These are phyloP conservation scores for Talaromyces piceae DNA, from an alignment of 2,329 filamentous ascomycete species.

Conservation along the genomic window DNA sequence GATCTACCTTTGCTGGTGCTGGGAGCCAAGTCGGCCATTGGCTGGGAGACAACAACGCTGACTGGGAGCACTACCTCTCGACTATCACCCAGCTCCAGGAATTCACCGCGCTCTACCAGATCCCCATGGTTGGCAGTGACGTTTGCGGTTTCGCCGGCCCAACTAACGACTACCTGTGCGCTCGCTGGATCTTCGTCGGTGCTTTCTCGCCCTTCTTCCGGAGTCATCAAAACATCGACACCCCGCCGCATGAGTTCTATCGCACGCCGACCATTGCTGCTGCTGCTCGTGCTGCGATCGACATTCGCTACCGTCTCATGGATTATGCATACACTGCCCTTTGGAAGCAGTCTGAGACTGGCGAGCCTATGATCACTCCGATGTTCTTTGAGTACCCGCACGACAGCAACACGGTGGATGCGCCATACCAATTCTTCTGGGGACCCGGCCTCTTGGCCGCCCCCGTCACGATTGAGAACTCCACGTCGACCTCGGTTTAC, in stretches of 20 bases:
- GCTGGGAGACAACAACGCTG: conserved; percentile 53
- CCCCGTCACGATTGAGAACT: conserved; percentile 47
- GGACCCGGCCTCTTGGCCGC: conserved; percentile 50
- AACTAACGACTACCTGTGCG: conserved; percentile 61
- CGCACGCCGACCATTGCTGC: conserved; percentile 56
- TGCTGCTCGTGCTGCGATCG: conserved; percentile 61
- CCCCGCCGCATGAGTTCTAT: conserved; percentile 65
- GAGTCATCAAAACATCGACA: conserved; percentile 56
- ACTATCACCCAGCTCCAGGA: conserved; percentile 53
- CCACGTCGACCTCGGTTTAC: conserved; percentile 48
- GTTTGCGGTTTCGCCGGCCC: conserved; percentile 68
- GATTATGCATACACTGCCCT: conserved; percentile 74
- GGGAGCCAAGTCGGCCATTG: conserved; percentile 54
- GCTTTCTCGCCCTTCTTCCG: conserved; percentile 71
- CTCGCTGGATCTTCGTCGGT: conserved; percentile 66
- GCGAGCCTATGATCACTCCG: conserved; percentile 60
- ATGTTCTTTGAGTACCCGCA: conserved; percentile 64
- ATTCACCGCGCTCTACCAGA: conserved; percentile 58
- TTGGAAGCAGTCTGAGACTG: conserved; percentile 51
- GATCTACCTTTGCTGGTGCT: conserved; percentile 67
- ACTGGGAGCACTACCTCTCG: conserved; percentile 53
- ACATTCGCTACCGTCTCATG: conserved; percentile 65
- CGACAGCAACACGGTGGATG: conserved; percentile 45
- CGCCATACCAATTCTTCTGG: conserved; percentile 54
- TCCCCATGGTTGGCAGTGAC: conserved; percentile 63